Conservation (phyloP, 805 yeast species). For the Blastobotrys peoriensis region DNA sequence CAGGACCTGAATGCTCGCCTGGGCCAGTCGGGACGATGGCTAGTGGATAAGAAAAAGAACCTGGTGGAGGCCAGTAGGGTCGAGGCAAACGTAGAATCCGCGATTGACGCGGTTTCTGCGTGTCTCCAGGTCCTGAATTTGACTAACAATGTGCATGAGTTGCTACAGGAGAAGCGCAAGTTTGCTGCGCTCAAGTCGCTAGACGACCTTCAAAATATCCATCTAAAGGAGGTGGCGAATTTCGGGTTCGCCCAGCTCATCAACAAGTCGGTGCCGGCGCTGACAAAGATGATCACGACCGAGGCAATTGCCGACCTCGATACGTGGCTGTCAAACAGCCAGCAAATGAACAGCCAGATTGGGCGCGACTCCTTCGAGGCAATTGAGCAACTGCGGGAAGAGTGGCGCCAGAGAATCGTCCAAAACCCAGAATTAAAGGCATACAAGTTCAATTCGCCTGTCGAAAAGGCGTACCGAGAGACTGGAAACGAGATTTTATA, state of each 20-base stretch:
- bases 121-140: constrained; percentile 79
- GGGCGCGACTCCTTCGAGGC: constrained; percentile 54
- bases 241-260: constrained; percentile 73
- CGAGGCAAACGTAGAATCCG: constrained; percentile 61
- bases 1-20: constrained; percentile 51
- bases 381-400: constrained; percentile 48
- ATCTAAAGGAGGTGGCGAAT: constrained; percentile 56
- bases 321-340: constrained; percentile 45
- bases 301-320: constrained; percentile 61
- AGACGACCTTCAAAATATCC: constrained; percentile 65
- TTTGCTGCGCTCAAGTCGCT: constrained; percentile 81
- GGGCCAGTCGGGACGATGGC: constrained; percentile 57
- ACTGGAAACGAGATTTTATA: constrained; percentile 37
- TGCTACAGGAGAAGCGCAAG: constrained; percentile 67
- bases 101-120: constrained; percentile 59
- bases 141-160: constrained; percentile 77
- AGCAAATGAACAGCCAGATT: constrained; percentile 38
- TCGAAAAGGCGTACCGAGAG: constrained; percentile 71
- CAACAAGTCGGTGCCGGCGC: constrained; percentile 66
- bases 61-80: constrained; percentile 58
- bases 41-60: constrained; percentile 52
- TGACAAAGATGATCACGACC: constrained; percentile 64
- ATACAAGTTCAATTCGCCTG: constrained; percentile 77
- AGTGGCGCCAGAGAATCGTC: constrained; percentile 50
- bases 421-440: constrained; percentile 41